These are phyloP conservation scores for Plasmodium gaboni DNA, from an alignment of 169 alveolate species.

Conservation along the genomic window DNA sequence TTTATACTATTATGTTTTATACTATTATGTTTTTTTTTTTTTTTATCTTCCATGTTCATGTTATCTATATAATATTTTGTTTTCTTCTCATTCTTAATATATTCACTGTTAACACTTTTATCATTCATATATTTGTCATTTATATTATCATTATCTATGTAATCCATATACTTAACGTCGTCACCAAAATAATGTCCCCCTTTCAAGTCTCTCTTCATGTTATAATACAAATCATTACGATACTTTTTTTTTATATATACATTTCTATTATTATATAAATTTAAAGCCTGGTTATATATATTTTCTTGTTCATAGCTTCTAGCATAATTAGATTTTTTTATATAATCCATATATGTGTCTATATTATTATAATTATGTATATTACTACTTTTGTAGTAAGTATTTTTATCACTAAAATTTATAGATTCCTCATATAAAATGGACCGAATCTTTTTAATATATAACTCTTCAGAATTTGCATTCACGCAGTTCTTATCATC, in stretches of 20 bases:
- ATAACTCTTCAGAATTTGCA: not conserved
- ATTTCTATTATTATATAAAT: conserved; percentile 41
- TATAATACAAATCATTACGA: conserved; percentile 14
- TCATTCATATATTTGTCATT: not conserved
- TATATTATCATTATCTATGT: not conserved
- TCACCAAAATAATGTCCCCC: conserved; percentile 35
- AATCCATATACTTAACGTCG: conserved; percentile 3
- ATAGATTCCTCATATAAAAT: conserved; percentile 53
- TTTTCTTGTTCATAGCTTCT: conserved; percentile 71
- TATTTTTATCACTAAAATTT: conserved; percentile 28
- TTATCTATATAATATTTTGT: too few relatives aligned
- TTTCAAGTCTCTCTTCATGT: conserved; percentile 8
- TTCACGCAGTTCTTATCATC: not conserved
- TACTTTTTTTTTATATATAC: conserved; percentile 31
- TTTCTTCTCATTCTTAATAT: too few relatives aligned
- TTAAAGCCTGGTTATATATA: conserved; percentile 50
- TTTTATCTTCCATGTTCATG: not conserved
- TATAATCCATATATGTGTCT: conserved; percentile 21
- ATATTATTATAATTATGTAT: conserved; percentile 42
- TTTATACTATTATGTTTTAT: not conserved
- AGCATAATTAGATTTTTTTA: conserved; percentile 46
- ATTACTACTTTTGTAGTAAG: conserved; percentile 53
- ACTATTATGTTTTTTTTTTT: not conserved
- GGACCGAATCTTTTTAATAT: conserved; percentile 19
- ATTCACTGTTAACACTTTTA: too few relatives aligned